Percentiles rank a stretch among this genome's conserved stretches.
These are phyloP conservation scores for Ochetophila trinervis DNA, from an alignment of 306 rosid genomes.

Conservation along the genomic window DNA sequence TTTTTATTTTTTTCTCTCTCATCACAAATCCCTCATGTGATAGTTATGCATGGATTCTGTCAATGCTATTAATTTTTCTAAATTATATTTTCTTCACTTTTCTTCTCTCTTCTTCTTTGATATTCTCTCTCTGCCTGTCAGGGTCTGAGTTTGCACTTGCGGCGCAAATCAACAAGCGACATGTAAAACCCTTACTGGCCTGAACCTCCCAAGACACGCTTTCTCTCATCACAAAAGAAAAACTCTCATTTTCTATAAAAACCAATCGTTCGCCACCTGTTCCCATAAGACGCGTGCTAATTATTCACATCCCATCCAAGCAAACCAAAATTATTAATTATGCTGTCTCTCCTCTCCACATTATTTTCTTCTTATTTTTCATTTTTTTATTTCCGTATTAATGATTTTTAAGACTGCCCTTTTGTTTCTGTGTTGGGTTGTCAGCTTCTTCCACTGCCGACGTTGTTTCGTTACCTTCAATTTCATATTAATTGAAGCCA, in stretches of 20 bases:
- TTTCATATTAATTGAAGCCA: too few species aligned
- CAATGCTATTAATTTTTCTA: not conserved
- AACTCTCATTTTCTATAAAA: too few species aligned
- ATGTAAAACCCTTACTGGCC: not conserved
- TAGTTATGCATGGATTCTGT: constrained; percentile 14
- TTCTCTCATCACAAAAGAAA: constrained; percentile 1
- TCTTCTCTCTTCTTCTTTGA: not conserved
- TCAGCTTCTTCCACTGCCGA: not conserved
- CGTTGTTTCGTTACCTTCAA: not conserved
- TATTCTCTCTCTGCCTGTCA: not conserved
- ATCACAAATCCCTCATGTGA: constrained; percentile 12
- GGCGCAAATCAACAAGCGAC: constrained; percentile 25
- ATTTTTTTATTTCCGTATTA: not conserved
- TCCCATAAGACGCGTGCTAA: constrained; percentile 10
- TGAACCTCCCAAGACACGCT: constrained; percentile 19
- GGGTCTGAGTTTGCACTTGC: not conserved
- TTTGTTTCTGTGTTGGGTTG: not conserved
- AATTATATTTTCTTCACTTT: not conserved
- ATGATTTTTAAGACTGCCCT: not conserved
- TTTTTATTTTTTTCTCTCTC: not conserved
- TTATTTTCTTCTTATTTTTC: too few species aligned
- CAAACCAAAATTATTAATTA: constrained; percentile 16
- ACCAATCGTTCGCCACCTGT: constrained; percentile 13
- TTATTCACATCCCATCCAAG: constrained; percentile 11
- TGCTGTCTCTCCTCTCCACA: constrained; percentile 4